A percentile compares a stretch with the other conserved stretches of the same genome.
Evolutionary conservation across 768 basidiomycete species (phyloP).

Genomic region (Crucibulum laeve): DNA sequence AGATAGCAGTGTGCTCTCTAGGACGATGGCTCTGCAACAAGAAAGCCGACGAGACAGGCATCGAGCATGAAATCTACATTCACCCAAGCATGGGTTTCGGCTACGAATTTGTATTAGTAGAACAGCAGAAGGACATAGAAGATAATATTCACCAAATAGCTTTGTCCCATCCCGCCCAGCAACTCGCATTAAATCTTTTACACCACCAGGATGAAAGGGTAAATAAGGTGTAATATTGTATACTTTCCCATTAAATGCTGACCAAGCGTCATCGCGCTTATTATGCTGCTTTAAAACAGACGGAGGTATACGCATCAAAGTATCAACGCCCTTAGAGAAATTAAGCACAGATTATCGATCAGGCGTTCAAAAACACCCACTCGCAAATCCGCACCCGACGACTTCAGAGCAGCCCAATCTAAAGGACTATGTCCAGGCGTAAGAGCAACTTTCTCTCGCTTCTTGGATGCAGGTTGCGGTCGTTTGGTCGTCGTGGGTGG

Average conservation of each 20-base stretch:
- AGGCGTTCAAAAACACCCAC: constrained; percentile 34
- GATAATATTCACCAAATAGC: constrained; percentile 65
- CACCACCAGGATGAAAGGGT: constrained; percentile 91
- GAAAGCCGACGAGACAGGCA: constrained; percentile 85
- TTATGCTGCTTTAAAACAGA: constrained; percentile 79
- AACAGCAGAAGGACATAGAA: neutral
- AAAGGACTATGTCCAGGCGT: constrained; percentile 88
- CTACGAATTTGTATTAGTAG: constrained; percentile 36
- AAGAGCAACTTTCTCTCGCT: constrained; percentile 77
- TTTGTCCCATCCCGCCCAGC: constrained; percentile 95
- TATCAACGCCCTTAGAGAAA: constrained; percentile 59
- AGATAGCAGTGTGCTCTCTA: constrained; percentile 6
- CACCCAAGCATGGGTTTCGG: constrained; percentile 93
- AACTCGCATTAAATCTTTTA: constrained; percentile 89
- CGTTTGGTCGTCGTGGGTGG: constrained; percentile 62
- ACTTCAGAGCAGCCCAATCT: constrained; percentile 90
- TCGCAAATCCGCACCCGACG: constrained; percentile 74
- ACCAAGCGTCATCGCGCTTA: constrained; percentile 87
- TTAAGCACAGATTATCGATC: constrained; percentile 4
- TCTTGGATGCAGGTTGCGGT: constrained; percentile 50
- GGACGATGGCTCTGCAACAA: constrained; percentile 64
- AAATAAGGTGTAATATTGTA: constrained; percentile 96
- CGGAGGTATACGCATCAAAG: constrained; percentile 65
- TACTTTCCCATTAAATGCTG: constrained; percentile 87
- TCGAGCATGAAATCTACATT: constrained; percentile 96